These are phyloP conservation scores for Termitomyces sp. DNA, from an alignment of 768 basidiomycete species.

Conservation along the genomic window DNA sequence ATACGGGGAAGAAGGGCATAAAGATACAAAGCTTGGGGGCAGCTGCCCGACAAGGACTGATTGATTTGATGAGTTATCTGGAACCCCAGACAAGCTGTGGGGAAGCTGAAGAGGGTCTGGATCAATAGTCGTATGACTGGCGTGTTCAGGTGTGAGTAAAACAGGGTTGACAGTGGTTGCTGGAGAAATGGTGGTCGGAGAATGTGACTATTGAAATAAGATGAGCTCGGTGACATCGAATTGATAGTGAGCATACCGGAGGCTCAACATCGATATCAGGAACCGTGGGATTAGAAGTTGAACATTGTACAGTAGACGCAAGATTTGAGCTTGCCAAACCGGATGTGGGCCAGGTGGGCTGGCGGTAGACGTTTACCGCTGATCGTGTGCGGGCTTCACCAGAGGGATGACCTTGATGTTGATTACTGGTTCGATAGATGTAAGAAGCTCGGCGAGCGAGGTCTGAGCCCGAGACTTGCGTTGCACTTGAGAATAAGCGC, in stretches of 20 bases:
- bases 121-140: slow-evolving; percentile 17
- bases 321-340: slow-evolving; percentile 11
- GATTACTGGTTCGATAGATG: not conserved
- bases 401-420: slow-evolving; percentile 10
- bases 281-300: slow-evolving; percentile 27
- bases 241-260: slow-evolving; percentile 29
- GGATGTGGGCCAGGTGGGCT: not conserved
- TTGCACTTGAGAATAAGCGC: not conserved
- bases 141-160: slow-evolving; percentile 39
- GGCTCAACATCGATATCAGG: slow-evolving; percentile 41
- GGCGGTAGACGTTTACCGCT: slow-evolving; percentile 1
- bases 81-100: not conserved
- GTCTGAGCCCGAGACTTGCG: no score
- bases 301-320: slow-evolving; percentile 22
- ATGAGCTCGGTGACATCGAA: not conserved
- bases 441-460: not conserved
- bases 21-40: slow-evolving; percentile 33
- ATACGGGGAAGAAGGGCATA: slow-evolving; percentile 24
- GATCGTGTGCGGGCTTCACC: slow-evolving; percentile 14
- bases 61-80: not conserved
- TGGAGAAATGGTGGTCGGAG: slow-evolving; percentile 30
- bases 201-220: slow-evolving; percentile 29
- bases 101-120: slow-evolving; percentile 5
- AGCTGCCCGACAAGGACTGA: slow-evolving; percentile 20
- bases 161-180: slow-evolving; percentile 28